Conservation (phyloP, 2,329 filamentous ascomycete genomes). For the Camptophora hylomeconis region DNA sequence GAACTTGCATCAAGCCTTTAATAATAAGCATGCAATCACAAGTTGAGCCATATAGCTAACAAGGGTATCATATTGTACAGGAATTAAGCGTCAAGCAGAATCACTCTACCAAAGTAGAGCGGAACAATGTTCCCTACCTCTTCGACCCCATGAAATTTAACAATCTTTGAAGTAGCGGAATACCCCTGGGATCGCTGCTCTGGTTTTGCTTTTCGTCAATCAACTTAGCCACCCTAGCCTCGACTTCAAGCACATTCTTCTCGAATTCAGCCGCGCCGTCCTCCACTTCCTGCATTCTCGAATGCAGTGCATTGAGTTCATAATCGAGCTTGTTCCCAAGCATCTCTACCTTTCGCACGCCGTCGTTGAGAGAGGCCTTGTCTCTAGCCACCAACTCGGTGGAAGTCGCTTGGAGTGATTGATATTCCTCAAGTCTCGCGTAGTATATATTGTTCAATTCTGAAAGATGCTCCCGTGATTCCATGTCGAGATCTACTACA, state of each 20-base stretch:
- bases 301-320: slow-evolving; percentile 67
- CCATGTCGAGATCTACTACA: slow-evolving; percentile 47
- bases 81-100: too few species aligned
- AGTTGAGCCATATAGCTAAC: too few species aligned
- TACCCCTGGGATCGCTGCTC: background rate
- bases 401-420: slow-evolving; percentile 52
- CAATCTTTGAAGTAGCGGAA: slow-evolving; percentile 5
- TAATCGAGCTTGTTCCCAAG: slow-evolving; percentile 81
- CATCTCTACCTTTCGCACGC: slow-evolving; percentile 65
- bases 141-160: slow-evolving; percentile 8
- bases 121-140: too few species aligned
- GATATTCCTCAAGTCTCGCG: slow-evolving; percentile 57
- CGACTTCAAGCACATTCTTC: slow-evolving; percentile 59
- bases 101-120: too few species aligned
- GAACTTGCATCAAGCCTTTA: too few species aligned
- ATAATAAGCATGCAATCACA: too few species aligned
- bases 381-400: slow-evolving; percentile 59
- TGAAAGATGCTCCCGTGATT: slow-evolving; percentile 50
- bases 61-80: too few species aligned
- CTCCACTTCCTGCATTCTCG: slow-evolving; percentile 76
- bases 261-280: slow-evolving; percentile 70
- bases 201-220: slow-evolving; percentile 38
- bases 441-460: slow-evolving; percentile 56
- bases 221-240: slow-evolving; percentile 49
- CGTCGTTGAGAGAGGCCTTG: slow-evolving; percentile 54